Conservation (phyloP, 257 asterid species). For the Linaria vulgaris region DNA sequence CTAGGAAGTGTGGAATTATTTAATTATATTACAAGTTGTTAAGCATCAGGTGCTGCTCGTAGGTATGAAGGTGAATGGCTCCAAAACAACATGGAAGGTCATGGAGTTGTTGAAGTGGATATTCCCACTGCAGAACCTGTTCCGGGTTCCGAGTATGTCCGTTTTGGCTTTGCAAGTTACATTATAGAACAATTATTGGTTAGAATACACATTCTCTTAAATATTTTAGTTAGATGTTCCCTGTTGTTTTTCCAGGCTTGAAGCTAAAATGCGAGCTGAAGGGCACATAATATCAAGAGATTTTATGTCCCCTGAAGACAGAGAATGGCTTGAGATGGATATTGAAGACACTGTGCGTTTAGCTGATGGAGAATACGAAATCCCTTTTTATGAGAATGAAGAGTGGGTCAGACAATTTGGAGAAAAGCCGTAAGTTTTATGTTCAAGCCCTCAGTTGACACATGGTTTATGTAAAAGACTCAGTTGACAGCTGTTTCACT, state of each 20-base stretch:
- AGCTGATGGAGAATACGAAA: conserved; percentile 55
- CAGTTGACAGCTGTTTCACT: conserved; percentile 10
- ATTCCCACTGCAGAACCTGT: conserved; percentile 77
- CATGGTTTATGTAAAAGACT: conserved; percentile 25
- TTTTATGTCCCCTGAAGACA: conserved; percentile 91
- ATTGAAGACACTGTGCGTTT: conserved; percentile 76
- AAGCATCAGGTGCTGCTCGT: conserved; percentile 23
- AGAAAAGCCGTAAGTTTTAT: conserved; percentile 73
- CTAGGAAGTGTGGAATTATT: conserved; percentile 4
- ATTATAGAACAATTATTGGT: conserved; percentile 5
- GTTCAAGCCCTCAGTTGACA: conserved; percentile 20
- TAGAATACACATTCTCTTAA: conserved; percentile 19
- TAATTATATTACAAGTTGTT: not conserved
- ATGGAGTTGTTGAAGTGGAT: conserved; percentile 98
- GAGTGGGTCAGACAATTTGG: conserved; percentile 78
- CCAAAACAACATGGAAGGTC: conserved; percentile 95
- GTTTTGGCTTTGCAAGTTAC: conserved; percentile 16
- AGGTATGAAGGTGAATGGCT: conserved; percentile 99
- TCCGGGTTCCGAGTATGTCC: conserved; percentile 87
- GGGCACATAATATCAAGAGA: conserved; percentile 80
- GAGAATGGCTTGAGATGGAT: conserved; percentile 95
- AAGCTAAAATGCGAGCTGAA: conserved; percentile 90
- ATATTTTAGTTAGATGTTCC: conserved; percentile 15
- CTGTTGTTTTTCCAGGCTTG: conserved; percentile 58
- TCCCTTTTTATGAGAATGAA: conserved; percentile 82